phyloP scores from a whole-genome alignment of 306 rosid species.

The Bauhinia variegata region DNA sequence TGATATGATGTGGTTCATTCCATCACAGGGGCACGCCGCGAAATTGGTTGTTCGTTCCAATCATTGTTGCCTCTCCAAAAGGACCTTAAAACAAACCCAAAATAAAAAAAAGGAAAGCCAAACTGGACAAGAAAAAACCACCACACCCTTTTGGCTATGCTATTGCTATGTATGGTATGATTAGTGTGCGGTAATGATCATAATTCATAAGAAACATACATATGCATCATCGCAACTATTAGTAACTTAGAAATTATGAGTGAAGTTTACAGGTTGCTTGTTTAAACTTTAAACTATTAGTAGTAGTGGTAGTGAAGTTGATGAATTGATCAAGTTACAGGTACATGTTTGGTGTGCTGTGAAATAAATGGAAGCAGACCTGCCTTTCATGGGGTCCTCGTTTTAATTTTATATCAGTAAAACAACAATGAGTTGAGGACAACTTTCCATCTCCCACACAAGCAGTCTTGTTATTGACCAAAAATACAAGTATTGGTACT shows the following conservation, averaged over 20 bases:
- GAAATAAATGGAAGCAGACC: conserved; percentile 17
- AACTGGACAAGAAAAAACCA: background rate
- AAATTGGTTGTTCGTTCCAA: conserved; percentile 43
- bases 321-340: conserved; percentile 18
- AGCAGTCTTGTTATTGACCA: conserved; percentile 34
- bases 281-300: no score
- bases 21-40: background rate
- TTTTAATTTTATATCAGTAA: background rate
- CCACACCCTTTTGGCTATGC: background rate
- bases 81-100: background rate
- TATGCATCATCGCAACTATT: background rate
- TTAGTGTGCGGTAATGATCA: background rate
- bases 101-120: background rate
- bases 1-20: no score
- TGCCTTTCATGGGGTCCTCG: background rate
- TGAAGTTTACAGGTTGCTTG: background rate
- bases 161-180: no score
- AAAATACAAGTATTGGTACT: no score
- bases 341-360: background rate
- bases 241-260: background rate
- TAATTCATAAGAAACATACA: conserved; percentile 9
- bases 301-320: background rate
- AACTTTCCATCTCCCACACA: conserved; percentile 9
- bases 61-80: conserved; percentile 37
- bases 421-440: background rate